These are phyloP conservation scores for Tolypocladium tundrense DNA, from an alignment of 2,329 filamentous ascomycete species.

Conservation along the genomic window DNA sequence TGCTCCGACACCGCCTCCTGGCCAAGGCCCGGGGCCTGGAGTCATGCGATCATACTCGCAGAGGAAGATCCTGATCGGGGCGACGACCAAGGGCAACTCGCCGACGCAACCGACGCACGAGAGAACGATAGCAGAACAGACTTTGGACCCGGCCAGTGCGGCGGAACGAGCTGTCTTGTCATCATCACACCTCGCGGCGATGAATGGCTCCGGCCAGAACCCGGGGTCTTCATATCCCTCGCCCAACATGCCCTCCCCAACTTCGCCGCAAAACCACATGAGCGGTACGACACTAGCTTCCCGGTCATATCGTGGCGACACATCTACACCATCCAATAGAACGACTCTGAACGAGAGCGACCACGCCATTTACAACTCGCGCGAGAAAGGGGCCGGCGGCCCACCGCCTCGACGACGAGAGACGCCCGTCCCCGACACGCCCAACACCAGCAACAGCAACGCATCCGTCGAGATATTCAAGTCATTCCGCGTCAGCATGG, in stretches of 20 bases:
- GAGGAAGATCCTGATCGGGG: constrained; percentile 62
- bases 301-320: constrained; percentile 49
- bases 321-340: constrained; percentile 41
- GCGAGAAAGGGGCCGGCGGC: constrained; percentile 16
- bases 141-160: constrained; percentile 58
- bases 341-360: constrained; percentile 46
- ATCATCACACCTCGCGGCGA: constrained; percentile 59
- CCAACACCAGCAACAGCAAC: constrained; percentile 42
- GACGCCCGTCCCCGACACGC: constrained; percentile 53
- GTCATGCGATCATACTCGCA: constrained; percentile 66
- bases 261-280: constrained; percentile 50
- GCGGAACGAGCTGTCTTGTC: constrained; percentile 56
- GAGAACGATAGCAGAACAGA: constrained; percentile 50
- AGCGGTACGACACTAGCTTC: constrained; percentile 48
- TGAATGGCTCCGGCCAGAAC: constrained; percentile 53
- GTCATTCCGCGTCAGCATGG: constrained; percentile 94
- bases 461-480: constrained; percentile 92
- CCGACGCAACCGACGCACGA: constrained; percentile 66
- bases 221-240: constrained; percentile 45
- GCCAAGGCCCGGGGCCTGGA: constrained; percentile 34
- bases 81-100: constrained; percentile 65
- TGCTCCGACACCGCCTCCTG: constrained; percentile 43
- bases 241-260: constrained; percentile 60
- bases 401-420: constrained; percentile 46
- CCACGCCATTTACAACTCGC: constrained; percentile 16